These are phyloP conservation scores for Pharus latifolius DNA, from an alignment of 176 grass and related monocot genomes.

Conservation along the genomic window DNA sequence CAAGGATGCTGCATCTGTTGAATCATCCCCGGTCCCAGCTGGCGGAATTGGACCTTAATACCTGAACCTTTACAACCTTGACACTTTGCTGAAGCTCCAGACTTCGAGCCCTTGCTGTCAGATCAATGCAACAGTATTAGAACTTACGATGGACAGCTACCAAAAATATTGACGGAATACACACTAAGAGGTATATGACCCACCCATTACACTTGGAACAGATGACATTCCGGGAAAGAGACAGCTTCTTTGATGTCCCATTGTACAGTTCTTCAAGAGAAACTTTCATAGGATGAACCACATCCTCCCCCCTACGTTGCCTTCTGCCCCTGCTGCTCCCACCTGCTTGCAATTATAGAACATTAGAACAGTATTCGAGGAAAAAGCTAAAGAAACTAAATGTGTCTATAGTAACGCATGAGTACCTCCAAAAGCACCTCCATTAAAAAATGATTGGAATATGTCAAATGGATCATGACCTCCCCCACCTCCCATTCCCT, in stretches of 20 bases:
- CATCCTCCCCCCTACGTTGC: slow-evolving; percentile 38
- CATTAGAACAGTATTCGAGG: background rate
- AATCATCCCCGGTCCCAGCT: slow-evolving; percentile 31
- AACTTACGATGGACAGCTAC: too few relatives aligned
- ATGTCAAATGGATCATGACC: slow-evolving; percentile 42
- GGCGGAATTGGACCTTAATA: slow-evolving; percentile 23
- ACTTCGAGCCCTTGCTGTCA: slow-evolving; percentile 38
- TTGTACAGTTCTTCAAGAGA: slow-evolving; percentile 46
- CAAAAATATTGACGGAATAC: background rate
- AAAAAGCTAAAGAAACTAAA: background rate
- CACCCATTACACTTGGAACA: slow-evolving; percentile 39
- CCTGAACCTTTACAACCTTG: slow-evolving; percentile 19
- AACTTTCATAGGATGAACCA: slow-evolving; percentile 30
- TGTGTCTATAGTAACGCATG: background rate
- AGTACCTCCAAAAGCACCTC: slow-evolving; percentile 33
- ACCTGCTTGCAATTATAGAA: background rate
- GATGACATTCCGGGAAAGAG: slow-evolving; percentile 33
- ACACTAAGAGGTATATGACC: background rate
- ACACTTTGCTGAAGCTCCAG: slow-evolving; percentile 23
- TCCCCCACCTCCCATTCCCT: slow-evolving; percentile 34
- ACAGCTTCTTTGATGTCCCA: slow-evolving; percentile 32
- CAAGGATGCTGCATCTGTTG: slow-evolving; percentile 45
- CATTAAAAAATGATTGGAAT: slow-evolving; percentile 39
- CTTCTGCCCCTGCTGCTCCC: slow-evolving; percentile 39
- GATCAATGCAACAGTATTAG: background rate